Base-by-base conservation (phyloP, 2,329 filamentous ascomycete species). In the Colletotrichum neosansevieriae region DNA sequence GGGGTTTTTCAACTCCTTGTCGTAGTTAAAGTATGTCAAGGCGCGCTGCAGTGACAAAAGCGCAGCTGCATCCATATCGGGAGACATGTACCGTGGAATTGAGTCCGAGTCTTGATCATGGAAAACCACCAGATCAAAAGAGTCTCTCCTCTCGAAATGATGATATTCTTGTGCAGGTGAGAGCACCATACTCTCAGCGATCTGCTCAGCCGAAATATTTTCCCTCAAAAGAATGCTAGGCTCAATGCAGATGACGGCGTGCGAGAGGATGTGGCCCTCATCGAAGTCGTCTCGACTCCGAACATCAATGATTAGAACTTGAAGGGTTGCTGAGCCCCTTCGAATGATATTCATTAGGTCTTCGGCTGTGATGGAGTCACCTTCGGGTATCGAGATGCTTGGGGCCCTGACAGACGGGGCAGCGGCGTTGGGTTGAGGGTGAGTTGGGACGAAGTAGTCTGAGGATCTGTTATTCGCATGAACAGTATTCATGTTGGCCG, bases 161-260 rank as follows among this genome's bases (percentile, higher is more conserved):
- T 84, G 80, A 72, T 92, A 90, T 77, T 99, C 96, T n/a, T 84
- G 79, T n/a, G 89, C 82, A 0, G 92, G 91, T 0, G 89, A 91
- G 6, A 96, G 79, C 2, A 94, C 84, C 73, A 94, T 84, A 69
- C 89, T 89, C 68, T 94, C 91, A 17, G 82, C 84, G 42, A 92
- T 86, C 21, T 91, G 82, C 19, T 85, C 83, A 3, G 87, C 88
- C 1, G 89, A 90, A 19, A 91, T 85, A 51, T 88, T 90, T 50
- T 91, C 87, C 62, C 92, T 88, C 54, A 94, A 78, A 10, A 91
- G 87, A 50, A 97, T 87, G 24, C 82, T 85, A 3, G 94, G 94
- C 74, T 99, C 96, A 69, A 99, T 88, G 78, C 96, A 99, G 50
- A 99, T 93, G 44, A 94, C 92, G 6, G 89, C 91, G 63, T 90